Percentiles rank a stretch among this genome's conserved stretches.
phyloP scores from a whole-genome alignment of 441 rosid species.

The Populus hybrid region DNA sequence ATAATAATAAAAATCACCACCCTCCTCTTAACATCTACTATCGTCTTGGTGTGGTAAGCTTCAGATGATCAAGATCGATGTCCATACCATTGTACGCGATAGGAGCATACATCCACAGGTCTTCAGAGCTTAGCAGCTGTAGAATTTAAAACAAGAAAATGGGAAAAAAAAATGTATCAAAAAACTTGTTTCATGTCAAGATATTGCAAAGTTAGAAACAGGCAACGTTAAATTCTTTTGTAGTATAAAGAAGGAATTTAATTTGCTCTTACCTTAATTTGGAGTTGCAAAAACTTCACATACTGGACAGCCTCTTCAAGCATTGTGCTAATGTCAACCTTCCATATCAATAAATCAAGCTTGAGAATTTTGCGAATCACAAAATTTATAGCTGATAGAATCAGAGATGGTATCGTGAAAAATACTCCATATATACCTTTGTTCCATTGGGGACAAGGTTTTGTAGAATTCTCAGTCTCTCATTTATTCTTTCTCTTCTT shows the following conservation, averaged over 20 bases:
- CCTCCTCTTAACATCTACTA: conserved; percentile 11
- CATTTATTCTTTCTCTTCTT: conserved; percentile 23
- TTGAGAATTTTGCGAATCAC: background rate
- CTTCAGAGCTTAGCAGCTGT: conserved; percentile 73
- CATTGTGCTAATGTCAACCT: conserved; percentile 87
- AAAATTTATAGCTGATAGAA: background rate
- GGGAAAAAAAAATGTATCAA: background rate
- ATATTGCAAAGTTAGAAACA: background rate
- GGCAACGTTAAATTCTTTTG: background rate
- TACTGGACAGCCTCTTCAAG: conserved; percentile 76
- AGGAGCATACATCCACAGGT: conserved; percentile 75
- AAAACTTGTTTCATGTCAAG: background rate
- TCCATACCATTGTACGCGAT: conserved; percentile 74
- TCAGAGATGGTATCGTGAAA: background rate
- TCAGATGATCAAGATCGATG: conserved; percentile 61
- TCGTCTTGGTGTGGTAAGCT: conserved; percentile 25
- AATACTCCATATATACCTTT: conserved; percentile 36
- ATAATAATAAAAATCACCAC: background rate
- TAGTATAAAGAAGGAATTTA: background rate
- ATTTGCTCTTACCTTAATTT: conserved; percentile 53
- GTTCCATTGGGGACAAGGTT: conserved; percentile 78
- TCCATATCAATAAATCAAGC: conserved; percentile 12
- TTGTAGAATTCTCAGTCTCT: conserved; percentile 22
- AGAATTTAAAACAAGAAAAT: conserved; percentile 8
- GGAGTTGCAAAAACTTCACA: conserved; percentile 76